Evolutionary conservation across 2,329 filamentous ascomycete species (phyloP).

Genomic region (Aspergillus terreus): DNA sequence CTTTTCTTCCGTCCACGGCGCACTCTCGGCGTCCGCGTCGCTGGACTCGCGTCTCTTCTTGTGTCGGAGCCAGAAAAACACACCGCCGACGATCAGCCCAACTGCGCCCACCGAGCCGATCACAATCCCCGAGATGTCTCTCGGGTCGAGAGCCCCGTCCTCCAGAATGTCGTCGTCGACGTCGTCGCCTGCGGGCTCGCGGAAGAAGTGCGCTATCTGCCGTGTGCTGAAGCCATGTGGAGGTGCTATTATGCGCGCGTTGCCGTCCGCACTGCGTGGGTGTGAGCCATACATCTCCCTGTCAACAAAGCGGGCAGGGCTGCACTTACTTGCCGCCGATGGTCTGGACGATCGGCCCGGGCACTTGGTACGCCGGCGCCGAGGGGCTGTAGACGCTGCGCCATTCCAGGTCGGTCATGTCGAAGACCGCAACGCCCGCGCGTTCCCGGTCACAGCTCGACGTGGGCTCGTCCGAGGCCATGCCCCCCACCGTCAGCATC

Average conservation of each 20-base stretch:
- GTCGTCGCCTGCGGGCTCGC: not conserved
- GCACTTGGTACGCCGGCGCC: slow-evolving; percentile 24
- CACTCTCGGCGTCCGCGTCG: not conserved
- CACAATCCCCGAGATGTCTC: not conserved
- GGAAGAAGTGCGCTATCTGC: not conserved
- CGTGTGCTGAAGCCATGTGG: not conserved
- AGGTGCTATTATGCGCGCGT: not conserved
- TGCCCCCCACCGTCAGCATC: slow-evolving; percentile 42
- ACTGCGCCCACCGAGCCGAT: slow-evolving; percentile 1
- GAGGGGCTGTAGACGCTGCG: slow-evolving; percentile 25
- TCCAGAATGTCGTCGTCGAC: not conserved
- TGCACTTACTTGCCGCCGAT: slow-evolving; percentile 26
- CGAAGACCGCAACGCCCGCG: slow-evolving; percentile 28
- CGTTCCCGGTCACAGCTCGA: slow-evolving; percentile 29
- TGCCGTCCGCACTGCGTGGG: not conserved
- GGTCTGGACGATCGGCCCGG: slow-evolving; percentile 14
- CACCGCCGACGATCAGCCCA: not conserved
- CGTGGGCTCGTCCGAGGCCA: not conserved
- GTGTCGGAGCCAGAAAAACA: not conserved
- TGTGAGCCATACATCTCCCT: not conserved
- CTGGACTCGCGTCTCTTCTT: not conserved
- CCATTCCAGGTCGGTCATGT: slow-evolving; percentile 29
- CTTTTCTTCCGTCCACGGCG: not conserved
- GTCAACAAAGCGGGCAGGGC: not conserved
- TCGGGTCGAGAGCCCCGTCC: not conserved